These are phyloP conservation scores for Penicillium concentricum DNA, from an alignment of 2,329 filamentous ascomycete species.

Conservation along the genomic window DNA sequence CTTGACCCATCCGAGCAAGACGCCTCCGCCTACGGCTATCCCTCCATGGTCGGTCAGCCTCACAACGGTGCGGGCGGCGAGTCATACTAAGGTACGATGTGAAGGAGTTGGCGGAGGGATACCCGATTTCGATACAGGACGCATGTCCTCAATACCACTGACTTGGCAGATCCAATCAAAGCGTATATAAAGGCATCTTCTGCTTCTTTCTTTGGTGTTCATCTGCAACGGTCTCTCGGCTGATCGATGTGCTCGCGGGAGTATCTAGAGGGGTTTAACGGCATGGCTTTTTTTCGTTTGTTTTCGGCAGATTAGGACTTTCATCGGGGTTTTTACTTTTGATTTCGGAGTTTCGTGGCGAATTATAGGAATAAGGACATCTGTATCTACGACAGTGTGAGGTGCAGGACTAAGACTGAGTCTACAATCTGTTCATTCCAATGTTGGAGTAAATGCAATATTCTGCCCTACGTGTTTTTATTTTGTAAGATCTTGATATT, in stretches of 20 bases:
- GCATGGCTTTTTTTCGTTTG: neutral
- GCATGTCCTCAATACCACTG: neutral
- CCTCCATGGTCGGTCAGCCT: constrained; percentile 46
- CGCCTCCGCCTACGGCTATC: constrained; percentile 45
- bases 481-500: neutral
- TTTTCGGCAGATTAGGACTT: neutral
- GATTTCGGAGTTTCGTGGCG: neutral
- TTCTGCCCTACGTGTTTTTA: neutral
- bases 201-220: constrained; percentile 2
- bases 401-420: neutral
- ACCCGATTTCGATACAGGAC: neutral
- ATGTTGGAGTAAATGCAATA: constrained; percentile 2
- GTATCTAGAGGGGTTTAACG: neutral
- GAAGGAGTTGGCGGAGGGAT: neutral
- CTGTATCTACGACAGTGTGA: constrained; percentile 3
- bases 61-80: constrained; percentile 50
- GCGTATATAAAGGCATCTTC: constrained; percentile 8
- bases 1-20: constrained; percentile 49
- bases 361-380: neutral
- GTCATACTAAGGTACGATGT: constrained; percentile 36
- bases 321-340: neutral
- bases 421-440: constrained; percentile 4
- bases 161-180: neutral
- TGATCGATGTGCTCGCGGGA: neutral
- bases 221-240: neutral